Percentiles rank a stretch among this genome's conserved stretches.
Evolutionary conservation across 116 monocot genomes (phyloP).

Genomic region (Trichopus zeylanicus): DNA sequence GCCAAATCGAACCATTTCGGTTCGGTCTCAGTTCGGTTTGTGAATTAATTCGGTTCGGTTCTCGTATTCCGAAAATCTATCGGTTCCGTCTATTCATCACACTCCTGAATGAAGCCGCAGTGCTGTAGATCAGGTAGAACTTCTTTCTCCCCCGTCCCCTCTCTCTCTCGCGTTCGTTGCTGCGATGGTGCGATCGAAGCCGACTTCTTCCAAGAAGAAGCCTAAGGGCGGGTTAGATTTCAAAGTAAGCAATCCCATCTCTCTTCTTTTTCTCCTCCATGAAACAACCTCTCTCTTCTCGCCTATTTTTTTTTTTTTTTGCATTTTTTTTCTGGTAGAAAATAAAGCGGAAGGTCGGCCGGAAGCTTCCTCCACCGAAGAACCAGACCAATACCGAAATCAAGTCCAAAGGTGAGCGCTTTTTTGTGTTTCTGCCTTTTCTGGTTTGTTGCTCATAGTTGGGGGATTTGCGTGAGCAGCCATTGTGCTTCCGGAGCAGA

Average conservation of each 20-base stretch:
- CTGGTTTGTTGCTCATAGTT: neutral
- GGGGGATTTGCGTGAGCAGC: slow-evolving; percentile 26
- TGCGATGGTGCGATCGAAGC: slow-evolving; percentile 68
- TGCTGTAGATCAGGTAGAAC: too few species aligned
- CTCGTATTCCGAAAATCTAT: too few species aligned
- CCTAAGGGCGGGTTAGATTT: slow-evolving; percentile 59
- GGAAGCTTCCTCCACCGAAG: slow-evolving; percentile 82
- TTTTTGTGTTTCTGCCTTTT: neutral
- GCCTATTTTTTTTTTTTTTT: neutral
- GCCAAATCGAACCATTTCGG: too few species aligned
- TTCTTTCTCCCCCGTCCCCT: too few species aligned
- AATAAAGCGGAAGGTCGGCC: slow-evolving; percentile 74
- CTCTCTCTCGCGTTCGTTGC: too few species aligned
- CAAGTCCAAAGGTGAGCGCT: slow-evolving; percentile 64
- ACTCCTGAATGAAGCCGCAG: too few species aligned
- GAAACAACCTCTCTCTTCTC: neutral
- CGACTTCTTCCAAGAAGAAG: slow-evolving; percentile 53
- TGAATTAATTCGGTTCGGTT: too few species aligned
- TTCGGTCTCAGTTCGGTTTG: too few species aligned
- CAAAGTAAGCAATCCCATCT: slow-evolving; percentile 38
- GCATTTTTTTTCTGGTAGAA: slow-evolving; percentile 35
- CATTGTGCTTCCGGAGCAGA: slow-evolving; percentile 93
- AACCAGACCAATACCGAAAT: slow-evolving; percentile 71
- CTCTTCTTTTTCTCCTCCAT: neutral
- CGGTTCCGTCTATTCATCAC: too few species aligned